Evolutionary conservation across 768 basidiomycete species (phyloP).

Genomic region (Tylopilus intermedius): DNA sequence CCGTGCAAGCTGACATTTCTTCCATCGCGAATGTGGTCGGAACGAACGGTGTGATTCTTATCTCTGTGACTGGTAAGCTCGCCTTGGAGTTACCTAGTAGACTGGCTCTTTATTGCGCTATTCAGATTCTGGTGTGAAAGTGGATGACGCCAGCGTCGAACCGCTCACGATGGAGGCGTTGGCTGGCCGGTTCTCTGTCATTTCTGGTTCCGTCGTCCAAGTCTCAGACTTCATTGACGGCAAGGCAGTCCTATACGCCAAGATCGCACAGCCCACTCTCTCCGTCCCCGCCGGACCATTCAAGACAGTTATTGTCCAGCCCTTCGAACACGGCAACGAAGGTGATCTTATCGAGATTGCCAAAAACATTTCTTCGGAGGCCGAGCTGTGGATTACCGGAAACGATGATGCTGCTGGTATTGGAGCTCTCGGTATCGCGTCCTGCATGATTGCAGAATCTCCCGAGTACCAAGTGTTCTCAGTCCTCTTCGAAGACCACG

Average conservation of each 20-base stretch:
- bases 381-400: constrained; percentile 27
- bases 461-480: constrained; percentile 28
- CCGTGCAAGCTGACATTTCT: constrained; percentile 16
- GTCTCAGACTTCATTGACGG: constrained; percentile 9
- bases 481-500: constrained; percentile 28
- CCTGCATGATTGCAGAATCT: constrained; percentile 27
- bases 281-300: constrained; percentile 13
- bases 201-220: constrained; percentile 11
- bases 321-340: constrained; percentile 24
- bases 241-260: constrained; percentile 13
- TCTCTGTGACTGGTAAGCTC: constrained; percentile 20
- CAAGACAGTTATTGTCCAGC: constrained; percentile 25
- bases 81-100: not conserved
- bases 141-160: constrained; percentile 15
- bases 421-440: constrained; percentile 27
- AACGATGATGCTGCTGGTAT: constrained; percentile 30
- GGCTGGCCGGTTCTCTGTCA: constrained; percentile 7
- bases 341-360: constrained; percentile 26
- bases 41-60: constrained; percentile 18
- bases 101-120: not conserved
- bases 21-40: constrained; percentile 25
- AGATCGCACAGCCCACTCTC: constrained; percentile 14
- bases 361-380: constrained; percentile 21
- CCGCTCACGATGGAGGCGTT: constrained; percentile 12
- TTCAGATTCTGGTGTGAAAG: constrained; percentile 14